These are phyloP conservation scores for Lachancea mirantina DNA, from an alignment of 805 yeast species.

Conservation along the genomic window DNA sequence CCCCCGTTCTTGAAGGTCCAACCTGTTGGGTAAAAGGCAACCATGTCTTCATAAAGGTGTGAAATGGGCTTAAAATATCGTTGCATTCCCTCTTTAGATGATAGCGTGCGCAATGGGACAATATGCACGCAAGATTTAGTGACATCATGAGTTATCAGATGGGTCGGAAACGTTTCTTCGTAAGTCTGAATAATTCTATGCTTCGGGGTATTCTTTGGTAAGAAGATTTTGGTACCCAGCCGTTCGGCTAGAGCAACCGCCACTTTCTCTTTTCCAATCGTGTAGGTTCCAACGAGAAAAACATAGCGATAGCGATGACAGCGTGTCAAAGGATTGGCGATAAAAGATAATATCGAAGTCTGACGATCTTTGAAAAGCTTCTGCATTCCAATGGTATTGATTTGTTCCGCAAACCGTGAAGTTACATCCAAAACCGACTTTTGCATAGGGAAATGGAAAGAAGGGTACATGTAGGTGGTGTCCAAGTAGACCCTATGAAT, in stretches of 20 bases:
- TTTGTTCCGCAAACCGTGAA: constrained; percentile 42
- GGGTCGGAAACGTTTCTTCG: constrained; percentile 40
- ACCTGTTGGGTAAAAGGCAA: constrained; percentile 85
- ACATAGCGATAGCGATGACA: constrained; percentile 15
- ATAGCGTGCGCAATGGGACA: constrained; percentile 56
- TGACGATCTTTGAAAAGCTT: constrained; percentile 19
- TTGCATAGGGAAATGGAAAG: constrained; percentile 73
- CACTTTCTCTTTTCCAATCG: constrained; percentile 86
- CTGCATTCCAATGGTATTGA: constrained; percentile 30
- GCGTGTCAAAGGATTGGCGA: constrained; percentile 8
- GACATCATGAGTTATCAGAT: constrained; percentile 38
- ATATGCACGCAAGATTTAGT: constrained; percentile 56
- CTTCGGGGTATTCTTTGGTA: constrained; percentile 29
- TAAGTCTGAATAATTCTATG: constrained; percentile 42
- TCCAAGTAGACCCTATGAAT: constrained; percentile 73
- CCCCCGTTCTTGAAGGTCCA: constrained; percentile 55
- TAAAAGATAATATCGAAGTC: constrained; percentile 34
- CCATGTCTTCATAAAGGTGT: constrained; percentile 31
- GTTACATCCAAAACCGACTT: constrained; percentile 53
- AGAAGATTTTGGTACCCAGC: constrained; percentile 47
- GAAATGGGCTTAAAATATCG: constrained; percentile 18
- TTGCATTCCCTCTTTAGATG: constrained; percentile 30
- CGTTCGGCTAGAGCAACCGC: constrained; percentile 58
- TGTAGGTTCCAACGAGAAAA: constrained; percentile 71
- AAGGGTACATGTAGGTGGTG: constrained; percentile 80